These are phyloP conservation scores for Chondrostereum purpureum DNA, from an alignment of 1,284 basidiomycete genomes.

Conservation along the genomic window DNA sequence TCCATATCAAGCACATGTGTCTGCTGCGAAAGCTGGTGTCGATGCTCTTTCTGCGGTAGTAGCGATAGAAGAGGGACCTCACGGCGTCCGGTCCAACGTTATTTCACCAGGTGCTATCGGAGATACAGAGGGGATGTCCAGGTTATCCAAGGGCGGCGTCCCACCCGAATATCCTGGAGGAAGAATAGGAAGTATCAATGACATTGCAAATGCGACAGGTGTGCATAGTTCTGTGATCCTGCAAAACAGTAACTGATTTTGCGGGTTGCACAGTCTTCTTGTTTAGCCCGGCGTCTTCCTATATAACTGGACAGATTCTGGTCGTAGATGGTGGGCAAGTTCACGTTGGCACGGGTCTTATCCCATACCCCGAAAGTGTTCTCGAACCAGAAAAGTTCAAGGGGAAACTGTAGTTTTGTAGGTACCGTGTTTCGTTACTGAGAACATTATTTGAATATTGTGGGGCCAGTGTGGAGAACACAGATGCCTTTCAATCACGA, in stretches of 20 bases:
- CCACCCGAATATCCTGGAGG: conserved; percentile 45
- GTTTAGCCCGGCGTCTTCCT: conserved; percentile 83
- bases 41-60: conserved; percentile 83
- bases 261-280: conserved; percentile 61
- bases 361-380: conserved; percentile 65
- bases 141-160: conserved; percentile 40
- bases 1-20: conserved; percentile 91
- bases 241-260: neutral
- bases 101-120: conserved; percentile 85
- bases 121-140: conserved; percentile 80
- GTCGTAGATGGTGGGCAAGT: conserved; percentile 63
- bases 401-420: neutral
- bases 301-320: conserved; percentile 71
- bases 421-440: too few relatives aligned
- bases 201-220: conserved; percentile 70
- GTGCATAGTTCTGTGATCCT: neutral
- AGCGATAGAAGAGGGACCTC: conserved; percentile 90
- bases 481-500: too few relatives aligned
- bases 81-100: conserved; percentile 91
- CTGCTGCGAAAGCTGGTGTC: conserved; percentile 91
- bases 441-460: too few relatives aligned
- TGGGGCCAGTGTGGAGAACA: too few relatives aligned
- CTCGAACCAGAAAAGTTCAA: conserved; percentile 49
- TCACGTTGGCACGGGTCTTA: conserved; percentile 39
- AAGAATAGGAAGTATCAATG: conserved; percentile 59